Evolutionary conservation across 805 yeast species (phyloP).

Genomic region (Sugiyamaella floridensis): DNA sequence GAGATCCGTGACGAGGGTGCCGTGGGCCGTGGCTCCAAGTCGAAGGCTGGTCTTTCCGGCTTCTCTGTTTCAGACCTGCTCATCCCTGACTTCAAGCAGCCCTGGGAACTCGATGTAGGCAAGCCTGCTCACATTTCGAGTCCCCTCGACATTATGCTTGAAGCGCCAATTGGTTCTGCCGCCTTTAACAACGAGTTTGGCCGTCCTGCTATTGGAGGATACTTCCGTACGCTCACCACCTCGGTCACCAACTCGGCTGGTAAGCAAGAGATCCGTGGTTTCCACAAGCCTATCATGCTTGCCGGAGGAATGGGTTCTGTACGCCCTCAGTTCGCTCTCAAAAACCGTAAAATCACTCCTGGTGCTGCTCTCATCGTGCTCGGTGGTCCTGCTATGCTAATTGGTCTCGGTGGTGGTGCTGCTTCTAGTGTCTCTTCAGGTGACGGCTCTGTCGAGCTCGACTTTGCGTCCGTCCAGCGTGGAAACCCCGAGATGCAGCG

Average conservation of each 20-base stretch:
- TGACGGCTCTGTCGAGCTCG: constrained; percentile 91
- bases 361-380: constrained; percentile 87
- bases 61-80: constrained; percentile 84
- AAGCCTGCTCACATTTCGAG: constrained; percentile 91
- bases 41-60: constrained; percentile 95
- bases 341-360: constrained; percentile 81
- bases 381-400: constrained; percentile 97
- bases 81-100: constrained; percentile 80
- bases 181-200: constrained; percentile 99
- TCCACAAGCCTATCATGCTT: constrained; percentile 97
- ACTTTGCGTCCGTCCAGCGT: constrained; percentile 98
- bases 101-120: constrained; percentile 92
- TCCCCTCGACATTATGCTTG: constrained; percentile 87
- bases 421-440: constrained; percentile 96
- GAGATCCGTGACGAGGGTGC: constrained; percentile 99
- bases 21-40: constrained; percentile 95
- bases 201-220: constrained; percentile 94
- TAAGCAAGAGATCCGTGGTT: constrained; percentile 78
- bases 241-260: constrained; percentile 57
- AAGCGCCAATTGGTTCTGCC: constrained; percentile 96
- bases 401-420: constrained; percentile 99
- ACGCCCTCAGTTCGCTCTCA: constrained; percentile 85
- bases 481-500: constrained; percentile 99
- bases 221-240: constrained; percentile 90
- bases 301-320: constrained; percentile 99